Evolutionary conservation across 306 rosid species (phyloP).

Genomic region (Rosa rugosa): DNA sequence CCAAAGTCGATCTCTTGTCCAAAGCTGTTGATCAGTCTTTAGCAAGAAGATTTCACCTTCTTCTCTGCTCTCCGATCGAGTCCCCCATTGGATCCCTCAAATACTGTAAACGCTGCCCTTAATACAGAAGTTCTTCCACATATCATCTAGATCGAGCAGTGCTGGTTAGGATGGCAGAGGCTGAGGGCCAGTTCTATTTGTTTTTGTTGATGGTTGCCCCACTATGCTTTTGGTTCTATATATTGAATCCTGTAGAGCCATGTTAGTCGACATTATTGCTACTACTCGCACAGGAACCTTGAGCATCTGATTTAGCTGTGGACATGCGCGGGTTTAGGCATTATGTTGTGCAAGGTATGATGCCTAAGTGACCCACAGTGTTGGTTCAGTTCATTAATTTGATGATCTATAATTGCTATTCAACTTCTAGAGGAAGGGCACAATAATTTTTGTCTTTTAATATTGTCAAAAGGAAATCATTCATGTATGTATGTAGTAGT

Average conservation of each 20-base stretch:
- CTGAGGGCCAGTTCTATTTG: constrained; percentile 7
- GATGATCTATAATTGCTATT: not conserved
- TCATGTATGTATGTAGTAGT: not conserved
- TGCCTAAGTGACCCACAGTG: not conserved
- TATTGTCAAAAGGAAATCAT: not conserved
- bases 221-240: constrained; percentile 2
- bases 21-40: not conserved
- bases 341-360: not conserved
- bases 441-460: not conserved
- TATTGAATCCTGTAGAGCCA: not conserved
- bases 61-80: not conserved
- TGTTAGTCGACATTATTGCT: constrained; percentile 12
- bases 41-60: not conserved
- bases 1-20: not conserved
- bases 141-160: not conserved
- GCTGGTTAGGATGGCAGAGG: not conserved
- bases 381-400: not conserved
- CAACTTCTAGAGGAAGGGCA: not conserved
- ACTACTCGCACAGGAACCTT: not conserved
- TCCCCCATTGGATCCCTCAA: not conserved
- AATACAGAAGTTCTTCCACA: not conserved
- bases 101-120: not conserved
- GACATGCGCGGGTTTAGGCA: not conserved
- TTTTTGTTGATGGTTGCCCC: constrained; percentile 9
- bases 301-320: not conserved